A percentile compares a stretch with the other conserved stretches of the same genome.
These are phyloP conservation scores for Colletotrichum sp. DNA, from an alignment of 2,329 filamentous ascomycete species.

Conservation along the genomic window DNA sequence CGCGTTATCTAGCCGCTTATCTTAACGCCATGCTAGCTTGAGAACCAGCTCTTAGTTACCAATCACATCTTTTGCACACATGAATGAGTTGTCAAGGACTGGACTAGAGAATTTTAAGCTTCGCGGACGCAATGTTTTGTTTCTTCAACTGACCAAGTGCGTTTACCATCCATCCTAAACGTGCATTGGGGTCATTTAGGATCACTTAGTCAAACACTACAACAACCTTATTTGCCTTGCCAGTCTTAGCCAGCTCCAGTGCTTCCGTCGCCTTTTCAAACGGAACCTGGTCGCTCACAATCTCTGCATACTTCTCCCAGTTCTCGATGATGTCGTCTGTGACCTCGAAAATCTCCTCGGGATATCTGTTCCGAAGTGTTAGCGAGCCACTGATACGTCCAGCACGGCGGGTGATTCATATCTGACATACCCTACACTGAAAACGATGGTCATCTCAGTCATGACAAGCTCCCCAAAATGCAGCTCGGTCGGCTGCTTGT, in stretches of 20 bases:
- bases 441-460: not conserved
- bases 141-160: not conserved
- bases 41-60: not conserved
- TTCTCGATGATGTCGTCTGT: slow-evolving; percentile 1
- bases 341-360: slow-evolving; percentile 2
- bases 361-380: not conserved
- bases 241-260: not conserved
- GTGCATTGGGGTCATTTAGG: not conserved
- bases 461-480: not conserved
- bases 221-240: slow-evolving; percentile 2
- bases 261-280: not conserved
- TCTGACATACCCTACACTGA: not conserved
- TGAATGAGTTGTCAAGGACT: not conserved
- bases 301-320: slow-evolving; percentile 2
- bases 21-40: not conserved
- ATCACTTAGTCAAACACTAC: not conserved
- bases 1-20: not conserved
- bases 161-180: accelerated
- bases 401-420: accelerated
- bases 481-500: not conserved
- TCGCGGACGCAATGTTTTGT: not conserved
- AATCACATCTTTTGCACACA: not conserved
- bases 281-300: not conserved
- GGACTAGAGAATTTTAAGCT: not conserved
- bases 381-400: not conserved